Evolutionary conservation across 2,329 filamentous ascomycete species (phyloP).

Genomic region (Calonectria naviculata): DNA sequence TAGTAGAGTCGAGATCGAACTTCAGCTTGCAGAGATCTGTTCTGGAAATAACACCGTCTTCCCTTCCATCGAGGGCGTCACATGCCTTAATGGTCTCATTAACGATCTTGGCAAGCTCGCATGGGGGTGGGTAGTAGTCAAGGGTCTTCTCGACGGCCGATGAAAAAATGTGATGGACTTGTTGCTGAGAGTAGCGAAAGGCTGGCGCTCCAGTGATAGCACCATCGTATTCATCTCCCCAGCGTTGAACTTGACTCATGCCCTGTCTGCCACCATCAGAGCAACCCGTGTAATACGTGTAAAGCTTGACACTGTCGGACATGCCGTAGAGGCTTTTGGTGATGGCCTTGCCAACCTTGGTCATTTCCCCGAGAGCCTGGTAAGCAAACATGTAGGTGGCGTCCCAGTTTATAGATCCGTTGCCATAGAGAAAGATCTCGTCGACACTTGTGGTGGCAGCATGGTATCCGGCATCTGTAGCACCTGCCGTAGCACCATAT

Average conservation of each 20-base stretch:
- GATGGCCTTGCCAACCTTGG: constrained; percentile 54
- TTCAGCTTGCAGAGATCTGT: constrained; percentile 43
- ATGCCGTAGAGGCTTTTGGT: constrained; percentile 52
- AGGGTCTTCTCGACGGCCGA: constrained; percentile 50
- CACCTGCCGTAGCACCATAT: constrained; percentile 54
- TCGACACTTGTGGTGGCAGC: constrained; percentile 51
- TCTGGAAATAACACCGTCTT: constrained; percentile 61
- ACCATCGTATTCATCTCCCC: constrained; percentile 30
- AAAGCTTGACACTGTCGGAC: constrained; percentile 45
- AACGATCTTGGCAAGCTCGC: constrained; percentile 61
- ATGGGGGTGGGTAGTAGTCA: constrained; percentile 50
- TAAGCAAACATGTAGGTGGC: constrained; percentile 62
- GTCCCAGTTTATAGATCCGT: constrained; percentile 64
- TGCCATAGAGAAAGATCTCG: constrained; percentile 54
- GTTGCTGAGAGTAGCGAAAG: constrained; percentile 52
- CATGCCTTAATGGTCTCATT: constrained; percentile 66
- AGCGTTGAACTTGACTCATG: constrained; percentile 33
- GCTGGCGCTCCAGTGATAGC: constrained; percentile 27
- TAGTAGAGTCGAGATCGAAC: constrained; percentile 45
- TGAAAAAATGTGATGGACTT: constrained; percentile 52
- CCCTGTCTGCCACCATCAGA: constrained; percentile 62
- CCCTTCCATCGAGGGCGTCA: constrained; percentile 64
- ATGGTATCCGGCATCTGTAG: constrained; percentile 56
- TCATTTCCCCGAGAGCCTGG: constrained; percentile 62
- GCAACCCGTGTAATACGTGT: constrained; percentile 65